Evolutionary conservation across 2,329 filamentous ascomycete genomes (phyloP).

Genomic region (Sclerotinia trifoliorum): DNA sequence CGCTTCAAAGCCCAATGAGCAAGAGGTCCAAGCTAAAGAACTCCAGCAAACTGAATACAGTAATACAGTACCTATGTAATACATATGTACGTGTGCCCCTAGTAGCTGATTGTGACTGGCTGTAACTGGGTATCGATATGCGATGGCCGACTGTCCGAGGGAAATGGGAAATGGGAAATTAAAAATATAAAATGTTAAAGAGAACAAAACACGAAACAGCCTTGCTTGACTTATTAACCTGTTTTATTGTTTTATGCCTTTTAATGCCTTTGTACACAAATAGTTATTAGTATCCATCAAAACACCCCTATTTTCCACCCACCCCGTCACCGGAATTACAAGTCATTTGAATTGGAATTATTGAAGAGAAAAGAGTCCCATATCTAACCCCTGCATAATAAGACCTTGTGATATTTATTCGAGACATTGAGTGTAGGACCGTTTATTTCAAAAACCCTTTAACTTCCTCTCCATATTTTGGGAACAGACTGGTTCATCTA

Average conservation of each 20-base stretch:
- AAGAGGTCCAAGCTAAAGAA: conserved; percentile 10
- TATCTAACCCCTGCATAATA: conserved; percentile 27
- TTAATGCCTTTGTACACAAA: neutral
- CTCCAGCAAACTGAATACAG: neutral
- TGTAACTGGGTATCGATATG: neutral
- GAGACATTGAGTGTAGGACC: conserved; percentile 31
- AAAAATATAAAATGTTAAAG: neutral
- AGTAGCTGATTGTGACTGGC: too few species aligned
- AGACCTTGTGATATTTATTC: conserved; percentile 28
- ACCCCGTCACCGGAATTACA: neutral
- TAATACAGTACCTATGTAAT: too few species aligned
- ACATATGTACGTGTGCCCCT: too few species aligned
- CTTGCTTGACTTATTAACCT: too few species aligned
- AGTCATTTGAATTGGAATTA: neutral
- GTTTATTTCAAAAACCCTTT: conserved; percentile 17
- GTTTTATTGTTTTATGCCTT: neutral
- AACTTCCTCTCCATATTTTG: conserved; percentile 22
- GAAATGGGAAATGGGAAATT: too few species aligned
- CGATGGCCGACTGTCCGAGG: conserved; percentile 6
- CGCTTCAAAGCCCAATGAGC: conserved; percentile 22
- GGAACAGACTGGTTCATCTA: conserved; percentile 15
- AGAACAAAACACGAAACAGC: neutral
- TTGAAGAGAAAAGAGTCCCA: conserved; percentile 14
- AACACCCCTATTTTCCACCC: conserved; percentile 15
- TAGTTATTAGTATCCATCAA: neutral